These are phyloP conservation scores for Haplosporangium sp. DNA, from an alignment of 371 early-diverging fungal species.

Conservation along the genomic window DNA sequence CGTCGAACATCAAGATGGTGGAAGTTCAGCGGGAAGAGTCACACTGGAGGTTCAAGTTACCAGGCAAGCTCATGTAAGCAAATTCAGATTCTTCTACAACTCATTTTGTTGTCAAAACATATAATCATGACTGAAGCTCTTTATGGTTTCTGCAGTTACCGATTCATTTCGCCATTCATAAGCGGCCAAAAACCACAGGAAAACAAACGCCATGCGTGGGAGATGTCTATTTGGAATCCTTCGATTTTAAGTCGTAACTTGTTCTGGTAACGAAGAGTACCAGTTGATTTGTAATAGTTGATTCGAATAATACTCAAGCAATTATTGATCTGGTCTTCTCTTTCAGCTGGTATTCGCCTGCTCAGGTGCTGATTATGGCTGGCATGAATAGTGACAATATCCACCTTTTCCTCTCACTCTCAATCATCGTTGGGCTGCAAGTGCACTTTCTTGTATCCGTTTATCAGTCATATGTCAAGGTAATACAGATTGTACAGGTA, in stretches of 20 bases:
- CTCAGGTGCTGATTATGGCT: slow-evolving; percentile 47
- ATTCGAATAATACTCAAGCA: neutral
- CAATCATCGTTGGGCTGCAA: slow-evolving; percentile 31
- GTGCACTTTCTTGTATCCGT: slow-evolving; percentile 38
- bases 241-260: slow-evolving; percentile 47
- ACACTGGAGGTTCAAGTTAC: slow-evolving; percentile 38
- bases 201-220: slow-evolving; percentile 40
- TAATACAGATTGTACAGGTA: neutral
- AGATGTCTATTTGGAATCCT: slow-evolving; percentile 53
- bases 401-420: slow-evolving; percentile 38
- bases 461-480: slow-evolving; percentile 49
- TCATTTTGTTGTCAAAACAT: no score
- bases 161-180: slow-evolving; percentile 24
- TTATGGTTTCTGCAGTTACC: slow-evolving; percentile 15
- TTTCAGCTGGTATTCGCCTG: slow-evolving; percentile 54
- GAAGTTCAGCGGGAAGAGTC: slow-evolving; percentile 33
- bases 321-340: neutral
- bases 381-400: slow-evolving; percentile 38
- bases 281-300: neutral
- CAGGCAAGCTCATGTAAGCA: slow-evolving; percentile 41
- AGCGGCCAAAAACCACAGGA: slow-evolving; percentile 14
- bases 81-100: no score
- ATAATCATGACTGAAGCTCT: neutral
- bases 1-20: slow-evolving; percentile 24
- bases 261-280: slow-evolving; percentile 42